Percentiles rank a stretch among this genome's conserved stretches.
These are phyloP conservation scores for Talaromyces amestolkiae DNA, from an alignment of 2,329 filamentous ascomycete genomes.

Conservation along the genomic window DNA sequence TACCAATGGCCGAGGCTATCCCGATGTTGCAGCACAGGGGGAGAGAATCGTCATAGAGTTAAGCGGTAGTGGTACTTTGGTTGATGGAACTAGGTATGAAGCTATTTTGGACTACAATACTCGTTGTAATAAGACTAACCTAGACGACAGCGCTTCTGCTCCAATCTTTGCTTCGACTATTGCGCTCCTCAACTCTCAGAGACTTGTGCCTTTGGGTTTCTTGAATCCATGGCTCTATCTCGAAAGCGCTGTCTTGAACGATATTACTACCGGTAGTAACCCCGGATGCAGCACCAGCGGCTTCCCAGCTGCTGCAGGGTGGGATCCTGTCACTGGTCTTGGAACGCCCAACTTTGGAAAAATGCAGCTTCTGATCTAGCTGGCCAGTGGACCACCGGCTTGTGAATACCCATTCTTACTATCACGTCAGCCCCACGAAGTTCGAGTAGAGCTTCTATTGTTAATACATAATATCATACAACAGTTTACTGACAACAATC, in stretches of 20 bases:
- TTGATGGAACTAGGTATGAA: slow-evolving; percentile 35
- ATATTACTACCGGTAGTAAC: slow-evolving; percentile 49
- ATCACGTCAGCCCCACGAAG: neutral
- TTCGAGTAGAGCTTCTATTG: neutral
- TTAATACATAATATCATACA: neutral
- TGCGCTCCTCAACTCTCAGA: slow-evolving; percentile 61
- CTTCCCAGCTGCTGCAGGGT: slow-evolving; percentile 24
- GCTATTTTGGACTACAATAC: neutral
- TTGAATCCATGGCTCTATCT: slow-evolving; percentile 61
- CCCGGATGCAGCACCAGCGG: slow-evolving; percentile 41
- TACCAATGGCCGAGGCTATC: slow-evolving; percentile 56
- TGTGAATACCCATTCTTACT: neutral
- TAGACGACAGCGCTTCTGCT: slow-evolving; percentile 46
- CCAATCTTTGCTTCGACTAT: slow-evolving; percentile 61
- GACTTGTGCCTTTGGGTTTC: slow-evolving; percentile 56
- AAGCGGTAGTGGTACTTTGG: slow-evolving; percentile 27
- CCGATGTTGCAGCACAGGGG: slow-evolving; percentile 58
- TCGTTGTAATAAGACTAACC: neutral
- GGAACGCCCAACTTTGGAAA: slow-evolving; percentile 23
- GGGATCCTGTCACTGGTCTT: slow-evolving; percentile 34
- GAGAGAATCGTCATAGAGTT: slow-evolving; percentile 5
- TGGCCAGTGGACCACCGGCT: neutral
- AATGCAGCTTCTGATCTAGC: neutral
- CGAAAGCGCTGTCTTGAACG: slow-evolving; percentile 45
- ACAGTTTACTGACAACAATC: neutral